Evolutionary conservation across 202 grass and related monocot species (phyloP).

Genomic region (Eragrostis tef): DNA sequence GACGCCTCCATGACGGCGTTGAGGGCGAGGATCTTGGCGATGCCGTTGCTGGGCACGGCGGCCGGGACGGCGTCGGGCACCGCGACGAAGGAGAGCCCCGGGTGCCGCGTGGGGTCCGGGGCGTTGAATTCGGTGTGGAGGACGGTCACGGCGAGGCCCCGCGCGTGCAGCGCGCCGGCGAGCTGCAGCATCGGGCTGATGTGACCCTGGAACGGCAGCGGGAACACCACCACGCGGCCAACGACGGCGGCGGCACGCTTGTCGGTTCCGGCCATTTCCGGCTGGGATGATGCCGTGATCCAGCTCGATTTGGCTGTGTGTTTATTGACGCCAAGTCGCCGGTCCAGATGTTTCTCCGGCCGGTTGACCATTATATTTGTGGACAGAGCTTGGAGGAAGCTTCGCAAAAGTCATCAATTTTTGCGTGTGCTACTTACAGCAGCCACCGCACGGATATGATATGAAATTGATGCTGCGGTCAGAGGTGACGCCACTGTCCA

Average conservation of each 20-base stretch:
- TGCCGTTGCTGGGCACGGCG: neutral
- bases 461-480: no score
- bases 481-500: no score
- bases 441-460: no score
- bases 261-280: neutral
- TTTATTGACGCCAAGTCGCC: no score
- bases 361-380: no score
- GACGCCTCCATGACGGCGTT: conserved; percentile 54
- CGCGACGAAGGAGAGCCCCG: conserved; percentile 33
- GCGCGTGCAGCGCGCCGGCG: conserved; percentile 49
- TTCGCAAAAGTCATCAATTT: no score
- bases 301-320: no score
- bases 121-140: conserved; percentile 53
- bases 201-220: conserved; percentile 68
- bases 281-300: neutral
- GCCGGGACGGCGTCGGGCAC: conserved; percentile 22
- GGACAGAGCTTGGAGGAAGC: no score
- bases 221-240: conserved; percentile 45
- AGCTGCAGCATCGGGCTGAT: conserved; percentile 68
- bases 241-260: neutral
- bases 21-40: conserved; percentile 34
- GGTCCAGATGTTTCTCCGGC: no score
- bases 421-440: no score
- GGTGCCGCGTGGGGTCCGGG: conserved; percentile 17
- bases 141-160: conserved; percentile 40